phyloP scores from a whole-genome alignment of 2,329 filamentous ascomycete genomes.

The Aschersonia sp. region DNA sequence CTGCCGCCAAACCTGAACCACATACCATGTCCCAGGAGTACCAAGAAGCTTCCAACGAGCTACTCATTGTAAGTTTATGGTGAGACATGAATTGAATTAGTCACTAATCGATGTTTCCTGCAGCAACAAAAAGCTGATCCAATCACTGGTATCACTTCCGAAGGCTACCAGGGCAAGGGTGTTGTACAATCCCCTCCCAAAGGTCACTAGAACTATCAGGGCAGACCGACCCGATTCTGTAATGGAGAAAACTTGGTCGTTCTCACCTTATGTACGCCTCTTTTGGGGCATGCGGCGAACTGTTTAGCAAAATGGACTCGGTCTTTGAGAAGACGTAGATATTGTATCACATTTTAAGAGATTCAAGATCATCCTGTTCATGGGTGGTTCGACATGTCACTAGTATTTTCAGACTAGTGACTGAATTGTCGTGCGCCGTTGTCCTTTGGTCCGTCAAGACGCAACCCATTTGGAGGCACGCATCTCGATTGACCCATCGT shows the following conservation, averaged over 20 bases:
- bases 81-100: not conserved
- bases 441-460: too few relatives aligned
- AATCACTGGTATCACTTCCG: constrained; percentile 67
- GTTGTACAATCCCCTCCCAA: constrained; percentile 57
- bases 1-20: constrained; percentile 58
- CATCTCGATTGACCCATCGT: not conserved
- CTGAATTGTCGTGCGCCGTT: too few relatives aligned
- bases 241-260: too few relatives aligned
- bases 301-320: not conserved
- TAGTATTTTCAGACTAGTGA: too few relatives aligned
- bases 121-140: constrained; percentile 77
- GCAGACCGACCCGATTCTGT: too few relatives aligned
- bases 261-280: not conserved
- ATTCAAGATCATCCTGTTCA: not conserved
- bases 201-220: constrained; percentile 20
- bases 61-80: constrained; percentile 53
- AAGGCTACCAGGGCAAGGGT: constrained; percentile 65
- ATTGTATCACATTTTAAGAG: constrained; percentile 1
- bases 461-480: too few relatives aligned
- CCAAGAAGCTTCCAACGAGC: constrained; percentile 92
- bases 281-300: not conserved
- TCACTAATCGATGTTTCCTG: constrained; percentile 3
- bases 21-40: constrained; percentile 92
- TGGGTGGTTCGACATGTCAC: too few relatives aligned
- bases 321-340: constrained; percentile 1